These are phyloP conservation scores for Penstemon barbatus DNA, from an alignment of 257 asterid genomes.

Conservation along the genomic window DNA sequence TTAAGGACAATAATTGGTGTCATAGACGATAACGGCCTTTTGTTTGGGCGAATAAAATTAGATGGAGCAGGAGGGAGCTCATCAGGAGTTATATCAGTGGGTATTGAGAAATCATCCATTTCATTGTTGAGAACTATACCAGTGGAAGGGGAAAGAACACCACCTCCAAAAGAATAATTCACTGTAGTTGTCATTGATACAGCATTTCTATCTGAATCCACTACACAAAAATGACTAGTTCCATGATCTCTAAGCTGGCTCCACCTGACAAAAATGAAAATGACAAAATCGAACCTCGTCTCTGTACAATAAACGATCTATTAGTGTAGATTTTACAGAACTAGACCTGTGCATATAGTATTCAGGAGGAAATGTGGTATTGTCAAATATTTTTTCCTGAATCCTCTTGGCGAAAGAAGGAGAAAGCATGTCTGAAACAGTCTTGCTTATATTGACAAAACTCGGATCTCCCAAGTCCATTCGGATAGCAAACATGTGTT, in stretches of 20 bases:
- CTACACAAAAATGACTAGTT: constrained; percentile 85
- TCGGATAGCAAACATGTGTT: constrained; percentile 78
- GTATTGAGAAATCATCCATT: constrained; percentile 91
- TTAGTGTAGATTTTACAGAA: background rate
- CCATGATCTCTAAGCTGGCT: constrained; percentile 82
- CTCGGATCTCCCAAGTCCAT: constrained; percentile 85
- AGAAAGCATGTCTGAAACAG: constrained; percentile 71
- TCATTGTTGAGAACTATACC: constrained; percentile 88
- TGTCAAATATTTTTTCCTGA: constrained; percentile 60
- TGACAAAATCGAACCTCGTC: background rate
- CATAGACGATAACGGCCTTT: constrained; percentile 93
- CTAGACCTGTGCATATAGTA: constrained; percentile 70
- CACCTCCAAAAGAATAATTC: constrained; percentile 73
- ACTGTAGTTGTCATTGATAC: constrained; percentile 86
- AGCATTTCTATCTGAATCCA: constrained; percentile 81
- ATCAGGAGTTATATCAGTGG: constrained; percentile 57
- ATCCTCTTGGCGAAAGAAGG: constrained; percentile 63
- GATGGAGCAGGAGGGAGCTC: constrained; percentile 87
- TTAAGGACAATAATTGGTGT: constrained; percentile 83
- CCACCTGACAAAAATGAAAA: constrained; percentile 46
- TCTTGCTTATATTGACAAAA: constrained; percentile 51
- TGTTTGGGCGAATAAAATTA: constrained; percentile 77
- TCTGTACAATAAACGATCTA: constrained; percentile 1
- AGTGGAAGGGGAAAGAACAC: constrained; percentile 75
- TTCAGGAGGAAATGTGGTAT: constrained; percentile 89